Percentiles rank a stretch among this genome's conserved stretches.
These are phyloP conservation scores for Macrolepiota fuliginosa DNA, from an alignment of 768 basidiomycete genomes.

Conservation along the genomic window DNA sequence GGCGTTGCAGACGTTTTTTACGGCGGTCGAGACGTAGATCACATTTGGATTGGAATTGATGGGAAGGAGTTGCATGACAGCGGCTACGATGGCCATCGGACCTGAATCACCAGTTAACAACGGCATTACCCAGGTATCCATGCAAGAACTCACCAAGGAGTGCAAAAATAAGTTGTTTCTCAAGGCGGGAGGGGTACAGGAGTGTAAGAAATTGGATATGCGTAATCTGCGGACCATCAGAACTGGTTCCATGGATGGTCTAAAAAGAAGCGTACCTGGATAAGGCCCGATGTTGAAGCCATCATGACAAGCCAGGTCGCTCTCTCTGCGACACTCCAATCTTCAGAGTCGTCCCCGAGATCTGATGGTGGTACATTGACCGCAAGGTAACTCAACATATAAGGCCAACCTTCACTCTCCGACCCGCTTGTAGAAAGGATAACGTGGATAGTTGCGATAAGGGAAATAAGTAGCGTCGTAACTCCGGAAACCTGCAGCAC, in stretches of 20 bases:
- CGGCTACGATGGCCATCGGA: constrained; percentile 83
- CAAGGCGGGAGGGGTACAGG: constrained; percentile 87
- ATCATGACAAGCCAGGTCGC: constrained; percentile 88
- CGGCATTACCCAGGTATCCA: not conserved
- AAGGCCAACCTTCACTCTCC: constrained; percentile 84
- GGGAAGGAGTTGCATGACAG: constrained; percentile 80
- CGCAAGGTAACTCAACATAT: constrained; percentile 92
- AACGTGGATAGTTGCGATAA: constrained; percentile 75
- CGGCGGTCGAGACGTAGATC: constrained; percentile 60
- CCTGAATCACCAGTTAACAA: constrained; percentile 32
- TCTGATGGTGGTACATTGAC: constrained; percentile 68
- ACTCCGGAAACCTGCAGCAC: constrained; percentile 86
- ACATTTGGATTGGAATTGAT: constrained; percentile 45
- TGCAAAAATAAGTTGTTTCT: constrained; percentile 80
- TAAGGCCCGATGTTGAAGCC: constrained; percentile 76
- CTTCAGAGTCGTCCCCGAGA: constrained; percentile 23
- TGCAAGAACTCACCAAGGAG: constrained; percentile 64
- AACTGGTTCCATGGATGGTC: not conserved
- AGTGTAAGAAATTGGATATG: constrained; percentile 98
- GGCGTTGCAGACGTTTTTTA: constrained; percentile 94
- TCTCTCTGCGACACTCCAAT: constrained; percentile 64
- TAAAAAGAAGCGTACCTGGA: constrained; percentile 59
- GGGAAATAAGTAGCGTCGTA: constrained; percentile 71
- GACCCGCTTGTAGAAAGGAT: constrained; percentile 57
- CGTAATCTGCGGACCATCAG: constrained; percentile 60